Evolutionary conservation across 495 filamentous ascomycete genomes (phyloP).

Genomic region (Penicillium simplicissimum): DNA sequence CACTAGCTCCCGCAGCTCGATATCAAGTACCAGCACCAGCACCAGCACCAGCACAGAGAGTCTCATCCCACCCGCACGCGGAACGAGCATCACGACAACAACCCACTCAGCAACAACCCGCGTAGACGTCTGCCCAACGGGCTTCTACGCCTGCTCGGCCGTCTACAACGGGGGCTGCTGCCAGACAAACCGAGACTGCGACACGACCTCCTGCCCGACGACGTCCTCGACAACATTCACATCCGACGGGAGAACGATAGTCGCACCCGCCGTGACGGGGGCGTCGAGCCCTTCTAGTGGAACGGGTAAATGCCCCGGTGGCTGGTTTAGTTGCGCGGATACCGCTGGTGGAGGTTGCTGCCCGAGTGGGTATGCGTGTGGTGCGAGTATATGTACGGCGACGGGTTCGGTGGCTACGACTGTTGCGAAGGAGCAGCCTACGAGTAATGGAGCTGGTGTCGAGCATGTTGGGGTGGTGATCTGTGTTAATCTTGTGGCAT

Average conservation of each 20-base stretch:
- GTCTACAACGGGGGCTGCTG: constrained; percentile 74
- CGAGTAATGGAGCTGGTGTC: constrained; percentile 8
- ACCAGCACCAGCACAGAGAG: constrained; percentile 14
- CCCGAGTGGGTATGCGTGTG: constrained; percentile 72
- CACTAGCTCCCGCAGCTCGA: not conserved
- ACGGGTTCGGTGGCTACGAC: constrained; percentile 47
- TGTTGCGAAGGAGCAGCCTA: constrained; percentile 58
- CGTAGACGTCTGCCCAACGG: constrained; percentile 57
- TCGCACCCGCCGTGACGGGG: constrained; percentile 55
- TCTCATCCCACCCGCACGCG: constrained; percentile 51
- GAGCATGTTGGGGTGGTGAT: not conserved
- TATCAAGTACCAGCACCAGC: not conserved
- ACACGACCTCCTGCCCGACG: constrained; percentile 67
- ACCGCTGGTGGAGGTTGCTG: constrained; percentile 74
- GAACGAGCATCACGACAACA: constrained; percentile 44
- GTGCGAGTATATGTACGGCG: constrained; percentile 64
- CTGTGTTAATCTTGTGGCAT: constrained; percentile 3
- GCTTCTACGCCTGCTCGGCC: constrained; percentile 72
- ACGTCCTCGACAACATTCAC: constrained; percentile 58
- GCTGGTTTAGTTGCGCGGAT: constrained; percentile 76
- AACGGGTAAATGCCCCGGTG: constrained; percentile 61
- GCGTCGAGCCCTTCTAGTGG: constrained; percentile 27
- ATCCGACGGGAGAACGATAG: constrained; percentile 65
- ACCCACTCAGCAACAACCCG: constrained; percentile 28
- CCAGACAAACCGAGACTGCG: constrained; percentile 80